Base-by-base conservation (phyloP, 2,329 filamentous ascomycete genomes). In the Zasmidium cellare region DNA sequence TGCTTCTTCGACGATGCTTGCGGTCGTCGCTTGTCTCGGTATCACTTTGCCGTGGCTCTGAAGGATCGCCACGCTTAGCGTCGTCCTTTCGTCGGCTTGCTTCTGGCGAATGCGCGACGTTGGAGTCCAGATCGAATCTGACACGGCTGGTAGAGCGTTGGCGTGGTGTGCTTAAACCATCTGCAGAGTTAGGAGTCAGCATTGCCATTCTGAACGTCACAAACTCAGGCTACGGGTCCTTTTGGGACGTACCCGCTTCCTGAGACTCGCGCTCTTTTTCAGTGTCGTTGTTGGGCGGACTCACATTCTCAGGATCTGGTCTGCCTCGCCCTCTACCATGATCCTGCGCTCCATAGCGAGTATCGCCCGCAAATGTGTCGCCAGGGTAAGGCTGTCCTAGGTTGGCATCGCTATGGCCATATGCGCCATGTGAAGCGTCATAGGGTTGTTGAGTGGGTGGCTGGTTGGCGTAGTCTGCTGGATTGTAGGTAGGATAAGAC, bases 261-360 rank as follows among this genome's bases (percentile, higher is more conserved):
- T 61, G 67, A 65, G 66, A 70, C 63, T 62, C 62, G 58, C 57
- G 63, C 59, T 60, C 67, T 61, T 60, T 65, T 46, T 63, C 60
- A 46, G 49, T 22, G 49, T 54, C 57, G 58, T 46, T 14, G n/a
- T 18, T 57, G 50, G 66, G 64, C 61, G 62, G 68, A 81, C 79
- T 81, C 78, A 81, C 79, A 80, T 81, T 77, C 70, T 67, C 73
- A 69, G 62, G 74, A 56, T 67, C 61, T 63, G 51, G 38, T 56
- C 62, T 62, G 55, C 65, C 65, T 67, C 65, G 62, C 51, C 67
- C 63, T 57, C 56, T 50, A 24, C 48, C 51, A 57, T 54, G 55
- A 14, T 61, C 62, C 24, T 60, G 61, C 55, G 71, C 47, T 41
- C 59, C 57, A 60, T 69, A 70, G 18, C 70, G 68, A 25, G 63